Conservation (phyloP, 192 early-diverging fungal species). For the Entomortierella beljakovae region DNA sequence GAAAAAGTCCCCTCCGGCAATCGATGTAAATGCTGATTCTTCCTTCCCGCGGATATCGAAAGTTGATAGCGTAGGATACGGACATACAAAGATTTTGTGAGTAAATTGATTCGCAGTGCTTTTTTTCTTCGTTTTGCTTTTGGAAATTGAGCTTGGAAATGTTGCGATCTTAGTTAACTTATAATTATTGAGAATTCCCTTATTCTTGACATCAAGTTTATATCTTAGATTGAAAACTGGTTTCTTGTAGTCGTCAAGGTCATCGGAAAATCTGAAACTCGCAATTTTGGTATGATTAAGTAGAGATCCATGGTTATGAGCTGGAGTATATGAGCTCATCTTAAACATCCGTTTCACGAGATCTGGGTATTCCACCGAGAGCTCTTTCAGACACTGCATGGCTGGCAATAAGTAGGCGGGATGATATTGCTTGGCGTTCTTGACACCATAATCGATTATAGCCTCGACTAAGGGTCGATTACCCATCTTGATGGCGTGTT, state of each 20-base stretch:
- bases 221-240: constrained; percentile 36
- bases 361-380: constrained; percentile 22
- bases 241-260: constrained; percentile 36
- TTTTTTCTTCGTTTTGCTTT: constrained; percentile 3
- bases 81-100: constrained; percentile 40
- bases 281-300: constrained; percentile 28
- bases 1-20: constrained; percentile 45
- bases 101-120: background rate
- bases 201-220: too few relatives aligned
- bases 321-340: constrained; percentile 34
- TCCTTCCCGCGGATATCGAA: constrained; percentile 11
- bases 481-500: constrained; percentile 25
- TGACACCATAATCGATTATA: constrained; percentile 36
- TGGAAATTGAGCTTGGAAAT: background rate
- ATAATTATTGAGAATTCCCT: too few relatives aligned
- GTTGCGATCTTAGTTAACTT: too few relatives aligned
- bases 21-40: constrained; percentile 24
- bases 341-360: constrained; percentile 33
- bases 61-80: constrained; percentile 32
- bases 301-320: constrained; percentile 39
- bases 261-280: constrained; percentile 6
- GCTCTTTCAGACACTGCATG: constrained; percentile 34
- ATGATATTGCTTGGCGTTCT: constrained; percentile 34
- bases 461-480: constrained; percentile 24
- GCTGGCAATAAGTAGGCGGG: constrained; percentile 43